Evolutionary conservation across 2,329 filamentous ascomycete species (phyloP).

Genomic region (Ascochyta rabiei): DNA sequence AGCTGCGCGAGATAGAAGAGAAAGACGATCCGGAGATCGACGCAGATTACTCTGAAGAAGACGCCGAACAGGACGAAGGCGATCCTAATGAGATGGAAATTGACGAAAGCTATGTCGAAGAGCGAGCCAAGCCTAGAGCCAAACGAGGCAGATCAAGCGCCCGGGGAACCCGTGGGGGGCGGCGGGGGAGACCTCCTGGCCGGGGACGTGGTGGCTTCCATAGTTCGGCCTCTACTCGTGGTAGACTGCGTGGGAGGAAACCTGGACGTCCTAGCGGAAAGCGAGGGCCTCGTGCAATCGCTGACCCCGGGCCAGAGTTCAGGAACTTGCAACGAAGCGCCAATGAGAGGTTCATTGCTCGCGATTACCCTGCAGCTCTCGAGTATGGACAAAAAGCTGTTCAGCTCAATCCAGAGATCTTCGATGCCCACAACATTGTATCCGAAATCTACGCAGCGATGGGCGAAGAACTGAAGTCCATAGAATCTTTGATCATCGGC

Average conservation of each 20-base stretch:
- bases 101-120: constrained; percentile 37
- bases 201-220: constrained; percentile 33
- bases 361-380: constrained; percentile 60
- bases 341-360: constrained; percentile 69
- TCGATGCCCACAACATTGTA: constrained; percentile 64
- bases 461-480: constrained; percentile 62
- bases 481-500: constrained; percentile 63
- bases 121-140: constrained; percentile 18
- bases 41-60: constrained; percentile 45
- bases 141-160: constrained; percentile 26
- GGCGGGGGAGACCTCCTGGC: constrained; percentile 34
- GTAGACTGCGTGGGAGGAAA: constrained; percentile 30
- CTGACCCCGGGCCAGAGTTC: constrained; percentile 73
- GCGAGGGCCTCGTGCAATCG: constrained; percentile 60
- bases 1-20: constrained; percentile 35
- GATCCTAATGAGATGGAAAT: constrained; percentile 42
- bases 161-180: constrained; percentile 26
- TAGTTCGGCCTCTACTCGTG: constrained; percentile 25
- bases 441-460: constrained; percentile 63
- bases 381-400: constrained; percentile 43
- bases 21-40: constrained; percentile 41
- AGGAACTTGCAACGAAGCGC: constrained; percentile 70
- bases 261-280: constrained; percentile 39
- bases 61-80: constrained; percentile 39
- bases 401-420: constrained; percentile 65